Evolutionary conservation across 2,329 filamentous ascomycete species (phyloP).

Genomic region (Fusarium penzigii): DNA sequence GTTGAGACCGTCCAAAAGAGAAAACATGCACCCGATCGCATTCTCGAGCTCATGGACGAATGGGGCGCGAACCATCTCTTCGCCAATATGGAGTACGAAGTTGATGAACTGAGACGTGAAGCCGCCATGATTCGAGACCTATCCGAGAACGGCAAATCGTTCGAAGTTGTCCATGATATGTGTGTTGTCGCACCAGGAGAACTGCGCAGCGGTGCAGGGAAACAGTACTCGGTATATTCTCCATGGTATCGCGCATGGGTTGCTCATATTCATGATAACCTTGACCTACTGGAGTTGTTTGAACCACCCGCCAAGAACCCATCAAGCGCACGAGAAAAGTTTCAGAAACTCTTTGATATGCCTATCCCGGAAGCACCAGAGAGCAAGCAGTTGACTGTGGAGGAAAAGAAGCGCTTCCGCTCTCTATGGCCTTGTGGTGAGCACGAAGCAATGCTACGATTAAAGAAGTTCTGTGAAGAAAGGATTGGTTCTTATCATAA

Average conservation of each 20-base stretch:
- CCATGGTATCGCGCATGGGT: slow-evolving; percentile 84
- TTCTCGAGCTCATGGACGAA: slow-evolving; percentile 65
- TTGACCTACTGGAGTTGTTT: slow-evolving; percentile 63
- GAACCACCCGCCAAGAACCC: slow-evolving; percentile 47
- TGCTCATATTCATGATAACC: slow-evolving; percentile 68
- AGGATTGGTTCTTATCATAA: slow-evolving; percentile 63
- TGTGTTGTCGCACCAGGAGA: slow-evolving; percentile 77
- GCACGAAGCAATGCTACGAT: slow-evolving; percentile 64
- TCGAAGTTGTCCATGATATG: slow-evolving; percentile 77
- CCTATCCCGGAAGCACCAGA: slow-evolving; percentile 62
- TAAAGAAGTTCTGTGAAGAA: slow-evolving; percentile 68
- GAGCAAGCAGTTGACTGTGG: slow-evolving; percentile 60
- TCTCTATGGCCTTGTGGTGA: slow-evolving; percentile 75
- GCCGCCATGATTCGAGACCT: slow-evolving; percentile 63
- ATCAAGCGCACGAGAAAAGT: slow-evolving; percentile 40
- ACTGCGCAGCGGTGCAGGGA: slow-evolving; percentile 67
- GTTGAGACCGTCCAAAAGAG: slow-evolving; percentile 71
- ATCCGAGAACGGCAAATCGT: slow-evolving; percentile 63
- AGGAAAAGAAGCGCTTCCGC: slow-evolving; percentile 59
- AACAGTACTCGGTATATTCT: slow-evolving; percentile 80
- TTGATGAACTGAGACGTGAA: slow-evolving; percentile 83
- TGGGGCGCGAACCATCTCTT: slow-evolving; percentile 78
- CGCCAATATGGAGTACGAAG: slow-evolving; percentile 87
- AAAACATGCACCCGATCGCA: slow-evolving; percentile 58
- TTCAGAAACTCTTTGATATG: slow-evolving; percentile 58